These are phyloP conservation scores for Xylariales sp. DNA, from an alignment of 2,329 filamentous ascomycete species.

Conservation along the genomic window DNA sequence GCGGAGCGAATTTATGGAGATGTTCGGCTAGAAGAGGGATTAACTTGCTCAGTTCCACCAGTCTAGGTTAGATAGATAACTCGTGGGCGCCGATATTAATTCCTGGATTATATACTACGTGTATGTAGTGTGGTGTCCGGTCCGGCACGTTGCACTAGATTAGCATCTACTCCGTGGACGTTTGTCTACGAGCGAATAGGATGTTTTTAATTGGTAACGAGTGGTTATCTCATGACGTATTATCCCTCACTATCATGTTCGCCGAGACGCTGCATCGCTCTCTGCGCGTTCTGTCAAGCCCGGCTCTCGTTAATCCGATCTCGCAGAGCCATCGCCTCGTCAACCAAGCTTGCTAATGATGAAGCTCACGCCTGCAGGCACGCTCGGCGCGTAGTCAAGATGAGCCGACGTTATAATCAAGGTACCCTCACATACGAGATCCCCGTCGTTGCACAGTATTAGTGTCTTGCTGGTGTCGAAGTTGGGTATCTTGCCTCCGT, in stretches of 20 bases:
- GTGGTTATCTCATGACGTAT: not conserved
- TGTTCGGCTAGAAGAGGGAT: conserved; percentile 17
- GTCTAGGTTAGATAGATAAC: no score
- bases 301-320: not conserved
- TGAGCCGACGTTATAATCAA: conserved; percentile 23
- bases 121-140: no score
- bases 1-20: conserved; percentile 24
- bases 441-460: conserved; percentile 61
- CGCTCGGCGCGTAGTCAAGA: conserved; percentile 21
- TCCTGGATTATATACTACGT: not conserved
- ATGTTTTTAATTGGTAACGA: not conserved
- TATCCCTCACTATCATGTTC: not conserved
- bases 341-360: conserved; percentile 20
- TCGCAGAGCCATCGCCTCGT: not conserved
- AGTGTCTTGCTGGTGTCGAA: conserved; percentile 47
- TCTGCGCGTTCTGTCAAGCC: not conserved
- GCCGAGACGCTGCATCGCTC: not conserved
- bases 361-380: conserved; percentile 27
- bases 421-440: conserved; percentile 61
- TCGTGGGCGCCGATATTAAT: not conserved
- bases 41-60: not conserved
- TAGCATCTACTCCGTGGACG: not conserved
- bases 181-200: not conserved
- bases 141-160: conserved; percentile 3
- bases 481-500: conserved; percentile 48